Conservation (phyloP, 2,329 filamentous ascomycete genomes). For the Fusarium agapanthi region DNA sequence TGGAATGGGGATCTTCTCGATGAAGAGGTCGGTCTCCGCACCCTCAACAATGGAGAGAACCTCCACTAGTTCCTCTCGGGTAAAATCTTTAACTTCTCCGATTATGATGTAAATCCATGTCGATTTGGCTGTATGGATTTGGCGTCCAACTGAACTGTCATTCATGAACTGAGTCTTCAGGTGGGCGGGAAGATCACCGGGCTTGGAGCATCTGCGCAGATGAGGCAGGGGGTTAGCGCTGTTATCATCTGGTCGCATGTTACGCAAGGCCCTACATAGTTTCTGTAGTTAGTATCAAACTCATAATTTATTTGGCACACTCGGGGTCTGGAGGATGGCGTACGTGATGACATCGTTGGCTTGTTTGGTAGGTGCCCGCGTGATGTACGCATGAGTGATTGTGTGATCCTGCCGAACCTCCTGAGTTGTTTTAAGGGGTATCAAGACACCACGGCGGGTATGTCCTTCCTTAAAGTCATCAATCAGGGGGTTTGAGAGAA, state of each 20-base stretch:
- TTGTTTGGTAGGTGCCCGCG: slow-evolving; percentile 74
- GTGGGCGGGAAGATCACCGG: slow-evolving; percentile 71
- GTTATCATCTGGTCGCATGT: slow-evolving; percentile 63
- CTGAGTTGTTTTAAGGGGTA: slow-evolving; percentile 71
- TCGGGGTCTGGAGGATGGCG: slow-evolving; percentile 44
- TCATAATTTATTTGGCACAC: background rate
- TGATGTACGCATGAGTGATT: slow-evolving; percentile 72
- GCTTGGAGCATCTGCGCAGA: slow-evolving; percentile 80
- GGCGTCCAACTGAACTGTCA: slow-evolving; percentile 60
- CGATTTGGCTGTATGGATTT: slow-evolving; percentile 68
- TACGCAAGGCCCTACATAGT: slow-evolving; percentile 60
- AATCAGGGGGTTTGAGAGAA: slow-evolving; percentile 50
- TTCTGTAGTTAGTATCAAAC: slow-evolving; percentile 24
- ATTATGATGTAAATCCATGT: slow-evolving; percentile 68
- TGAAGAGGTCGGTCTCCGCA: slow-evolving; percentile 61
- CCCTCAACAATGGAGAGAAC: slow-evolving; percentile 59
- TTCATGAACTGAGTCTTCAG: slow-evolving; percentile 71
- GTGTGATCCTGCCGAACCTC: slow-evolving; percentile 68
- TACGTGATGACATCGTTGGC: slow-evolving; percentile 79
- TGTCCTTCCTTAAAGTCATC: slow-evolving; percentile 49
- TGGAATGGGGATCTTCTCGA: slow-evolving; percentile 74
- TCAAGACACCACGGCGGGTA: slow-evolving; percentile 59
- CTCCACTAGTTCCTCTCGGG: slow-evolving; percentile 60
- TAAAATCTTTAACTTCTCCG: slow-evolving; percentile 60
- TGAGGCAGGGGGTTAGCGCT: slow-evolving; percentile 73